Base-by-base conservation (phyloP, 129 eudicot genomes). In the Solidago caesia region DNA sequence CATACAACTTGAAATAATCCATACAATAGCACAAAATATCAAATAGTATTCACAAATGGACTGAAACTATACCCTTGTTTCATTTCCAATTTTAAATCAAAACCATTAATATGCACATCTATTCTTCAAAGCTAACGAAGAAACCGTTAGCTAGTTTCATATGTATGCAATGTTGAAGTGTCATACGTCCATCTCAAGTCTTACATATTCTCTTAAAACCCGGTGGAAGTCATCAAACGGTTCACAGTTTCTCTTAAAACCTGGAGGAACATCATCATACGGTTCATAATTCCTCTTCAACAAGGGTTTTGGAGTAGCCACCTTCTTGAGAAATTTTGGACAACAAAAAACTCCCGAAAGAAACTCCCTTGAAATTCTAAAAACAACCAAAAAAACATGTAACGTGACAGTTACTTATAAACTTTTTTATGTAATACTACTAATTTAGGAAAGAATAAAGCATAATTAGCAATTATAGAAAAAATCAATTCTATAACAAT, bases 261-360 rank as follows among this genome's bases (percentile, higher is more conserved):
- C 81, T 4, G 87, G 82, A 16, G 87, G 84, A 60, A 45, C 45
- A 16, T 44, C 77, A 13, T 44, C 58, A 46, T 5, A 71, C 1
- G 3, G 10, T 25, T 52, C 3, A 52, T 8, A 27, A 8, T 4
- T 44, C 27, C 33, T 74, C 49, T 68, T 51, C 76, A 21, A 26
- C 43, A 26, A 11, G 51, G 2, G 21, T n/a, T 59, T 46, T 15
- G 58, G 21, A 25, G 41, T 65, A 46, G 21, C 45, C 80, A 25
- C 67, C 27, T 33, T 42, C 66, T 21, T 61, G 49, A 27, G 2
- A 26, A 12, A 8, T 5, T 63, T 78, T 53, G 29, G 67, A 29
- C 13, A 12, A 33, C 73, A 84, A 72, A 83, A 84, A 12, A 90
- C 67, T 55, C 92, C 96, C 96, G 85, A 80, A 85, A 90, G 74